Evolutionary conservation across 441 rosid species (phyloP).

Genomic region (Rhodomyrtus psidioides): DNA sequence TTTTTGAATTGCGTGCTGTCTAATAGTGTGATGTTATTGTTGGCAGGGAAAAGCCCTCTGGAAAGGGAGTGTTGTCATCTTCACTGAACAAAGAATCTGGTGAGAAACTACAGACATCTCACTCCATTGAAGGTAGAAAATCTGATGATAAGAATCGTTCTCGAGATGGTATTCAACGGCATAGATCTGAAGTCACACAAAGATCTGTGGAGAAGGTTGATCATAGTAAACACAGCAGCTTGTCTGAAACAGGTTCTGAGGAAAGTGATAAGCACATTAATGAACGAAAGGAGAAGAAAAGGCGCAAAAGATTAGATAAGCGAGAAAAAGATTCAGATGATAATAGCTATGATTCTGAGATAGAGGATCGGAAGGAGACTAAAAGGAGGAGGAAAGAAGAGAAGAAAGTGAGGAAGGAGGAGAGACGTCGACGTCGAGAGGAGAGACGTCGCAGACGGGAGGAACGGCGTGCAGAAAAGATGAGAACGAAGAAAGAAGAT

Average conservation of each 20-base stretch:
- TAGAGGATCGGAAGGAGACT: constrained; percentile 71
- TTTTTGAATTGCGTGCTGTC: not conserved
- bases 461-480: constrained; percentile 69
- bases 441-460: constrained; percentile 72
- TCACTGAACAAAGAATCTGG: constrained; percentile 22
- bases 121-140: constrained; percentile 16
- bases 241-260: constrained; percentile 39
- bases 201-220: constrained; percentile 29
- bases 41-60: constrained; percentile 49
- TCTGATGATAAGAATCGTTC: constrained; percentile 30
- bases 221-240: constrained; percentile 28
- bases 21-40: constrained; percentile 5
- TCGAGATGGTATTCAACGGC: constrained; percentile 18
- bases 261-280: constrained; percentile 33
- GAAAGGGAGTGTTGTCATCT: constrained; percentile 29
- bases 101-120: constrained; percentile 11
- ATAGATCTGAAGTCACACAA: constrained; percentile 18
- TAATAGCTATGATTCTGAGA: constrained; percentile 51
- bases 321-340: constrained; percentile 52
- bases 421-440: constrained; percentile 67
- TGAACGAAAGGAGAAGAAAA: constrained; percentile 47
- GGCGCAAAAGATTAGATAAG: constrained; percentile 52
- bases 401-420: constrained; percentile 78
- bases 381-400: constrained; percentile 89
- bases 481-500: constrained; percentile 35